Conservation (phyloP, 1,284 basidiomycete genomes). For the Tranzscheliella williamsii region DNA sequence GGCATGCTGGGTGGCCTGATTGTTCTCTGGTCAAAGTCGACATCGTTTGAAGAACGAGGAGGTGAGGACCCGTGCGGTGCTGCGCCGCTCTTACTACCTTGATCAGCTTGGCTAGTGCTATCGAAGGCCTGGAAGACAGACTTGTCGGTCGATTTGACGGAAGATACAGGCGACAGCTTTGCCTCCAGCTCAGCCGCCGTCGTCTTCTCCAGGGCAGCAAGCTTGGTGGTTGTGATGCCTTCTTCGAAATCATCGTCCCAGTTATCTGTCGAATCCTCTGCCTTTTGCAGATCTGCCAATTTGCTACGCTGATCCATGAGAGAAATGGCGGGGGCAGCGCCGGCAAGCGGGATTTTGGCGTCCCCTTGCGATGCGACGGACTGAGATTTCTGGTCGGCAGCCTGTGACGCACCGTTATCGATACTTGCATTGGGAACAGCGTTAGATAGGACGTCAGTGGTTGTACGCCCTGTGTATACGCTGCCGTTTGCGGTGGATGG, state of each 20-base stretch:
- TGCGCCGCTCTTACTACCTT: background rate
- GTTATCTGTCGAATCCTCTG: slow-evolving; percentile 74
- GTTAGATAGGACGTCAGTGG: background rate
- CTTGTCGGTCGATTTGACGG: background rate
- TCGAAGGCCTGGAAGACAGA: background rate
- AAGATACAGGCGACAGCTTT: background rate
- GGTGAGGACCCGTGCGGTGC: slow-evolving; percentile 4
- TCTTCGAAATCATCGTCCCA: slow-evolving; percentile 99
- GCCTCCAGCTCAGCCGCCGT: background rate
- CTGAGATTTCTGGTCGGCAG: background rate
- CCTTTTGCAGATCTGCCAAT: slow-evolving; percentile 65
- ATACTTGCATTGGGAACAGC: background rate
- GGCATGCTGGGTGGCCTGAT: slow-evolving; percentile 30
- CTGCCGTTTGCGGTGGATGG: slow-evolving; percentile 7
- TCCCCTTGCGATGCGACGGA: slow-evolving; percentile 3
- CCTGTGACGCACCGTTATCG: background rate
- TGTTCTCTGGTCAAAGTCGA: slow-evolving; percentile 63
- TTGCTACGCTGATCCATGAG: slow-evolving; percentile 44
- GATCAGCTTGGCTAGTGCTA: background rate
- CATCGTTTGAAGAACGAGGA: slow-evolving; percentile 8
- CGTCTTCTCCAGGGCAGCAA: slow-evolving; percentile 68
- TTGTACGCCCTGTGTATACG: background rate
- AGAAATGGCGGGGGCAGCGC: slow-evolving; percentile 39
- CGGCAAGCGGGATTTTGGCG: slow-evolving; percentile 24
- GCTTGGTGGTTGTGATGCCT: slow-evolving; percentile 80